A percentile compares a stretch with the other conserved stretches of the same genome.
phyloP scores from a whole-genome alignment of 345 rosid genomes.

The Balakata baccata region DNA sequence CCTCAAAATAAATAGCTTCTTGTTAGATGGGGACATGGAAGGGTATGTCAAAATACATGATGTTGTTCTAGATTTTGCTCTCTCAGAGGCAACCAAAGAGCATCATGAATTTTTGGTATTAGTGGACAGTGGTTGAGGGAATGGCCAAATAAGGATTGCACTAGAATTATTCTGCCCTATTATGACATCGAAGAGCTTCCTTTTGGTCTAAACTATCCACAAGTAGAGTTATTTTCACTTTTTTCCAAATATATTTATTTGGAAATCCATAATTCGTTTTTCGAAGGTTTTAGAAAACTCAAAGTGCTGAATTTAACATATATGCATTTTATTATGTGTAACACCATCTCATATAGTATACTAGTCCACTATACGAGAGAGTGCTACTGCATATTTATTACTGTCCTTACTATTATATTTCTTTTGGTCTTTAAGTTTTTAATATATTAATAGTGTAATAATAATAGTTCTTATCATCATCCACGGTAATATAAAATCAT shows the following conservation, averaged over 20 bases:
- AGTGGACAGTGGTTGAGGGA: no score
- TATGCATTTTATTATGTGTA: neutral
- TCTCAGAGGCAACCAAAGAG: neutral
- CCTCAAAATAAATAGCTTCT: no score
- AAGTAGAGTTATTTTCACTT: neutral
- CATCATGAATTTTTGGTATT: neutral
- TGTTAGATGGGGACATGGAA: neutral
- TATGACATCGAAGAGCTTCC: neutral
- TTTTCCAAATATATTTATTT: neutral
- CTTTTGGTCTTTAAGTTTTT: no score
- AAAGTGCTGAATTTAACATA: neutral
- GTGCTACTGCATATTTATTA: no score
- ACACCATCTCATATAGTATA: no score
- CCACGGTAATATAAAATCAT: no score
- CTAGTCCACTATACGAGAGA: no score
- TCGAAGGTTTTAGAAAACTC: neutral
- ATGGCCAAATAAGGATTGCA: neutral
- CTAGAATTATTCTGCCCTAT: no score
- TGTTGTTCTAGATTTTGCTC: constrained; percentile 5
- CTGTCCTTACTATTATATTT: no score
- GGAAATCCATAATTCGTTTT: neutral
- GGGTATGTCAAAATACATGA: neutral
- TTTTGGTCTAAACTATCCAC: neutral
- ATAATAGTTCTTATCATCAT: no score
- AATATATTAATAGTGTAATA: no score